These are phyloP conservation scores for Phytophthora tubulina DNA, from an alignment of 352 stramenopile genomes.

Conservation along the genomic window DNA sequence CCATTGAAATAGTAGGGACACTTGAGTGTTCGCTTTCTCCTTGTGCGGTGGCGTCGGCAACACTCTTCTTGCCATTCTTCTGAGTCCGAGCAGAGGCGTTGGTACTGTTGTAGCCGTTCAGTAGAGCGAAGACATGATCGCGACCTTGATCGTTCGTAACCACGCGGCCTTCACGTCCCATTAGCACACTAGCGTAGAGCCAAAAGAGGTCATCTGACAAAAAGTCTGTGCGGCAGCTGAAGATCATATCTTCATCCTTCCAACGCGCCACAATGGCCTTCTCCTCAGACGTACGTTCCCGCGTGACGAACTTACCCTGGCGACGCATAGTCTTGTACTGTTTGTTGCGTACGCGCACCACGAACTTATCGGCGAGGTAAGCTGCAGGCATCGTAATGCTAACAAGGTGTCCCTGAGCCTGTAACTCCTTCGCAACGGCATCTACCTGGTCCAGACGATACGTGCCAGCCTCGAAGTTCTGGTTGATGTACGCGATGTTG, in stretches of 20 bases:
- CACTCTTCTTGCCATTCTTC: conserved; percentile 33
- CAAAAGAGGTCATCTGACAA: conserved; percentile 98
- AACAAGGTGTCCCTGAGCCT: conserved; percentile 76
- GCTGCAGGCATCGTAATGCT: conserved; percentile 80
- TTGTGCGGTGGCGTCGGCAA: conserved; percentile 11
- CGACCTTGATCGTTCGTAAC: conserved; percentile 98
- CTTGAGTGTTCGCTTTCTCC: conserved; percentile 1
- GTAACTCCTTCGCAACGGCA: conserved; percentile 88
- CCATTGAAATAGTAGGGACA: conserved; percentile 58
- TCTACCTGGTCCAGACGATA: conserved; percentile 97
- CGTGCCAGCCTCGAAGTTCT: conserved; percentile 94
- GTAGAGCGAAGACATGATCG: conserved; percentile 92
- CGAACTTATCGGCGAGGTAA: conserved; percentile 75
- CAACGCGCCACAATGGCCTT: conserved; percentile 77
- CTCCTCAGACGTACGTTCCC: conserved; percentile 61
- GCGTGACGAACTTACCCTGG: conserved; percentile 59
- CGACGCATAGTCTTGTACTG: conserved; percentile 56
- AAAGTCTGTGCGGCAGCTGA: conserved; percentile 87
- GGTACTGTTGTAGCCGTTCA: conserved; percentile 50
- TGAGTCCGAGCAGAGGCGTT: conserved; percentile 18
- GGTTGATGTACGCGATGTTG: conserved; percentile 98
- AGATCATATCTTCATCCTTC: conserved; percentile 85
- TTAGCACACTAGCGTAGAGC: conserved; percentile 94
- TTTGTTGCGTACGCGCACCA: conserved; percentile 67
- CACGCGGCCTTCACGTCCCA: conserved; percentile 74